Evolutionary conservation across 1,139 yeast species (phyloP).

Genomic region (Saccharomyces hybrid): DNA sequence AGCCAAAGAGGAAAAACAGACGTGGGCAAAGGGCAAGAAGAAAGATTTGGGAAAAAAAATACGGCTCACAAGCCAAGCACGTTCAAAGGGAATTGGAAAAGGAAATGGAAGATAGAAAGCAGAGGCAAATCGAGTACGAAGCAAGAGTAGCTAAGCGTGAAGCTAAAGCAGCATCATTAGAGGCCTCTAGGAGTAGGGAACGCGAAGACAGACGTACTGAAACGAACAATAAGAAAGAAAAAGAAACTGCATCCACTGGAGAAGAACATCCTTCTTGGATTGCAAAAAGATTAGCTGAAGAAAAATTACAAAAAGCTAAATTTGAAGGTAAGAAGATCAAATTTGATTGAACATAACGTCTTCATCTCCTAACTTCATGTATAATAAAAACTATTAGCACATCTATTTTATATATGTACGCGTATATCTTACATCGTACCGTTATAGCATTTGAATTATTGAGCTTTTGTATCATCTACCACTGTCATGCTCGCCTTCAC

Average conservation of each 20-base stretch:
- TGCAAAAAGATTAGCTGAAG: constrained; percentile 70
- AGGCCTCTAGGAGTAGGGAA: constrained; percentile 18
- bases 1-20: constrained; percentile 63
- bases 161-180: constrained; percentile 40
- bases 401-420: background rate
- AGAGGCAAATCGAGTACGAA: constrained; percentile 58
- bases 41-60: constrained; percentile 90
- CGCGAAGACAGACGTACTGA: constrained; percentile 34
- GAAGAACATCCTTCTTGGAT: constrained; percentile 92
- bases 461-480: background rate
- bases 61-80: constrained; percentile 79
- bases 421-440: background rate
- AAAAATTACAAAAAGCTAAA: constrained; percentile 54
- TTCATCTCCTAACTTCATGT: background rate
- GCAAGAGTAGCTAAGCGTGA: constrained; percentile 64
- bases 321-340: constrained; percentile 80
- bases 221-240: constrained; percentile 5
- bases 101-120: constrained; percentile 47
- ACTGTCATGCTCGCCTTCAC: background rate
- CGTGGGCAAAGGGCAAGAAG: constrained; percentile 97
- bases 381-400: background rate
- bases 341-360: constrained; percentile 35
- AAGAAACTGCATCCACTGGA: constrained; percentile 9
- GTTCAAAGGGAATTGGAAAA: constrained; percentile 55
- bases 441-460: background rate